Evolutionary conservation across 2,329 filamentous ascomycete species (phyloP).

Genomic region (Hypoxylon sp.): DNA sequence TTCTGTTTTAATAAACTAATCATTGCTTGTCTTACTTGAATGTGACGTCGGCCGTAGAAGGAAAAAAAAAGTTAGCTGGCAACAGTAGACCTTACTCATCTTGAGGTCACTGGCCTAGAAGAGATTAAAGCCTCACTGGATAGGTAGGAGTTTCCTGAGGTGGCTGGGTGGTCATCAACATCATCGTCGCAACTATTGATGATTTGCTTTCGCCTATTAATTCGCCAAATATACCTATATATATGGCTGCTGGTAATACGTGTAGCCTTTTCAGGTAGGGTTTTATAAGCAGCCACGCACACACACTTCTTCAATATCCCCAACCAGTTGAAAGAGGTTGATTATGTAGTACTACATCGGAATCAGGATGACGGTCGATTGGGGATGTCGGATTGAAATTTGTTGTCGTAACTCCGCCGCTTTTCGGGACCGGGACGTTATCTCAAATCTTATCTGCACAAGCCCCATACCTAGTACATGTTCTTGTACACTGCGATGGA

Average conservation of each 20-base stretch:
- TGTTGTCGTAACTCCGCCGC: conserved; percentile 14
- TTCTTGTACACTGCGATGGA: conserved; percentile 4
- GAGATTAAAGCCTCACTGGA: neutral
- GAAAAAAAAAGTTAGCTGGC: neutral
- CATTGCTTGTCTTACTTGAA: conserved; percentile 4
- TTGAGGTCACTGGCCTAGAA: conserved; percentile 1
- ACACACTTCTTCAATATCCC: neutral
- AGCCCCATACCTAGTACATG: neutral
- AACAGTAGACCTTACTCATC: neutral
- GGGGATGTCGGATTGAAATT: conserved; percentile 6
- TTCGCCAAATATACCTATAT: neutral
- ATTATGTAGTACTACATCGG: neutral
- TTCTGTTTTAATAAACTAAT: conserved; percentile 3
- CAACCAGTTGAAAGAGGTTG: neutral
- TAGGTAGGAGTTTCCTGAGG: neutral
- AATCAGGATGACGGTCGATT: conserved; percentile 8
- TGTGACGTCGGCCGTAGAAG: neutral
- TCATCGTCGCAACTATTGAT: neutral
- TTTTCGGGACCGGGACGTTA: conserved; percentile 16
- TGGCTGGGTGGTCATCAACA: neutral
- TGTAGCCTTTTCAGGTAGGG: conserved; percentile 1
- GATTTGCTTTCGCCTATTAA: neutral
- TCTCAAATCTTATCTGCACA: conserved; percentile 6
- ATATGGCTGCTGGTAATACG: neutral
- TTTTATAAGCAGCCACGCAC: neutral